phyloP scores from a whole-genome alignment of 2,329 filamentous ascomycete genomes.

The Colletotrichum ledebouriae region DNA sequence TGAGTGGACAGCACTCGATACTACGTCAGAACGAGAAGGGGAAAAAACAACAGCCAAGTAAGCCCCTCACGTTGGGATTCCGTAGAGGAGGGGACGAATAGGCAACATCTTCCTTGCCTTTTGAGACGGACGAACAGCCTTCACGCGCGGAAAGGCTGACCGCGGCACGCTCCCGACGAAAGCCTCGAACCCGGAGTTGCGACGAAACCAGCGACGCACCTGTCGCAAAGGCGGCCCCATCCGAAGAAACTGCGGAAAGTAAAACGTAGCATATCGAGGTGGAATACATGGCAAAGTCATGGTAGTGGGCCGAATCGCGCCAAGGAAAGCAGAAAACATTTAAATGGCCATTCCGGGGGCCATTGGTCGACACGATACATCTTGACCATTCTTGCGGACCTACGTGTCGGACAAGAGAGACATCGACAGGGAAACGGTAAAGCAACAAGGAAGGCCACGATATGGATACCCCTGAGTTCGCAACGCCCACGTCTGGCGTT shows the following conservation, averaged over 20 bases:
- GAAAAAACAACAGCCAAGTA: not conserved
- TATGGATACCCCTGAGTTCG: constrained; percentile 40
- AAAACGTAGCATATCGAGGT: constrained; percentile 6
- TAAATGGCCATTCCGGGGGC: not conserved
- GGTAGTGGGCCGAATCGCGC: constrained; percentile 35
- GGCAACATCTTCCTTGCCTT: not conserved
- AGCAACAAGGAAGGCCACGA: constrained; percentile 14
- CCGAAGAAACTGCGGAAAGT: constrained; percentile 5
- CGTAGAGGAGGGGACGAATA: too few species aligned
- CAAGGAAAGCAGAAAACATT: constrained; percentile 30
- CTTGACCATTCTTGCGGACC: not conserved
- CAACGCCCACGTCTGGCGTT: constrained; percentile 35
- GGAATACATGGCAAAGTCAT: constrained; percentile 36
- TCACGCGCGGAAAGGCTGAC: constrained; percentile 9
- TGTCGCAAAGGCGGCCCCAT: not conserved
- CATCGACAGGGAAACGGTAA: constrained; percentile 1
- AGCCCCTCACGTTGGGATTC: constrained; percentile 30
- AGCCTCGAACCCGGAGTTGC: constrained; percentile 14
- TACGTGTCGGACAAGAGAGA: constrained; percentile 1
- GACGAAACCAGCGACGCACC: constrained; percentile 31
- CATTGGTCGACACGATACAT: constrained; percentile 10
- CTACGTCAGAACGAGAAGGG: constrained; percentile 31
- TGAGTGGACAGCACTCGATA: constrained; percentile 26
- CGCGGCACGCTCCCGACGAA: constrained; percentile 2
- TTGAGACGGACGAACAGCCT: constrained; percentile 11